Evolutionary conservation across 1,284 basidiomycete species (phyloP), one percentile per base, ranked within the genome.

Genomic region (Apiotrichum siamense): DNA sequence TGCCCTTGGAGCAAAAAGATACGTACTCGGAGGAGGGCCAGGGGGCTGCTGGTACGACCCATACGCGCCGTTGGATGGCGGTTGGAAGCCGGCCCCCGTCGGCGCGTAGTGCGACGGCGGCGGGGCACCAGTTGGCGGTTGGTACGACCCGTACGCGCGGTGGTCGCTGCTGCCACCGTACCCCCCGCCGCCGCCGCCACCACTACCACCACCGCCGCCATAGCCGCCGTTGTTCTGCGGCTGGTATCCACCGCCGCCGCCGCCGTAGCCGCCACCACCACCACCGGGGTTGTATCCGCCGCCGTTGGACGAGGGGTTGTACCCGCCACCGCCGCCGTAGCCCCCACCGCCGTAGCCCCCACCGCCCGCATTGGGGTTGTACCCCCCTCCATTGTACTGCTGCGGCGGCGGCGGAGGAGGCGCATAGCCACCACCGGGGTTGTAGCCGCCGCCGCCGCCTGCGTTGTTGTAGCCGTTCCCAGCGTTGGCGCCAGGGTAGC

Each of bases 111-210:
- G 33, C 18, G 26, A 24, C 2, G 50, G 50, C 5, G 43, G 33
- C 7, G 52, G 52, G 36, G 49, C 44, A 17, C 55, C 52, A 9
- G 52, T 54, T 17, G 56, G 52, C 5, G 49, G 52, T 27, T 42
- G 39, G 47, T 48, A 54, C 17, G 27, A 27, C 7, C 29, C 27
- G 41, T n/a, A 31, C 31, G 27, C 31, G 25, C 42, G 37, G 25
- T 31, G 3, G 23, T 20, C 3, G 24, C 21, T 15, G 35, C 50
- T 27, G 32, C 38, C 17, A 20, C 21, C 12, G 49, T 37, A 31
- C 11, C 46, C 46, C n/a, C 39, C 29, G 11, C 31, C 31, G 23
- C 35, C 26, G 40, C 47, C 21, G 24, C 42, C 41, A 17, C 40
- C 40, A n/a, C 45, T 39, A 13, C 32, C 31, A 17, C 39, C 39